phyloP scores from a whole-genome alignment of 1,139 yeast genomes.

The Protomyces macrosporus region DNA sequence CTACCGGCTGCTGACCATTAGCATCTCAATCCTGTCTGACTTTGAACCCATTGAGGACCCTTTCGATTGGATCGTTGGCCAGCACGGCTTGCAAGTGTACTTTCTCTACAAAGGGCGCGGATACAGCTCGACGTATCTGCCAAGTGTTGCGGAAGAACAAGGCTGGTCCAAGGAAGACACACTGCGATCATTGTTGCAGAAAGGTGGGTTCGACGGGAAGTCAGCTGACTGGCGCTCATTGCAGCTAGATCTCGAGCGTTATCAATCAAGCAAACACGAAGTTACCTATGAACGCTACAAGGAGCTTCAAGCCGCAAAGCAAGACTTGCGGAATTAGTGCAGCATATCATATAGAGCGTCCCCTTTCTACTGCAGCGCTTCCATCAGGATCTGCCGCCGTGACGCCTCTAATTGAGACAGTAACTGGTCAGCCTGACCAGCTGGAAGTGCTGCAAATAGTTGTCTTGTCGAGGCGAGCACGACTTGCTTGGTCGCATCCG shows the following conservation, averaged over 20 bases:
- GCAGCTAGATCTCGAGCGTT: slow-evolving; percentile 37
- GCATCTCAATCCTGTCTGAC: slow-evolving; percentile 61
- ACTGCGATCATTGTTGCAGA: slow-evolving; percentile 59
- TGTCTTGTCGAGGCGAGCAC: slow-evolving; percentile 2
- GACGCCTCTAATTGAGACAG: background rate
- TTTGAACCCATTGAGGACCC: slow-evolving; percentile 52
- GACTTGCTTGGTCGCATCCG: slow-evolving; percentile 29
- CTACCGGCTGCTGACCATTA: slow-evolving; percentile 34
- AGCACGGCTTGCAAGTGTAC: slow-evolving; percentile 67
- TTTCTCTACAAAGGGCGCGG: slow-evolving; percentile 40
- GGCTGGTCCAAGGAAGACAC: slow-evolving; percentile 75
- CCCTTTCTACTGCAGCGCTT: background rate
- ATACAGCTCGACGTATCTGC: slow-evolving; percentile 73
- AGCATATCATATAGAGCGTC: too few species aligned
- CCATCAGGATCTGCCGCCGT: background rate
- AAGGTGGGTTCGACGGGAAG: slow-evolving; percentile 52
- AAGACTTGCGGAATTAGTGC: background rate
- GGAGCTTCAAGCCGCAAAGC: background rate
- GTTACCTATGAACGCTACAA: slow-evolving; percentile 10
- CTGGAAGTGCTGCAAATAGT: slow-evolving; percentile 9
- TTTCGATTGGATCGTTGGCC: slow-evolving; percentile 74
- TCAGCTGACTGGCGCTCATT: slow-evolving; percentile 22
- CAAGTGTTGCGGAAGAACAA: slow-evolving; percentile 87
- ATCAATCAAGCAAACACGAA: slow-evolving; percentile 38
- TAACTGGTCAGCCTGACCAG: background rate